Percentiles rank a stretch among this genome's conserved stretches.
These are phyloP conservation scores for Toxoplasma gondii DNA, from an alignment of 169 alveolate genomes.

Conservation along the genomic window DNA sequence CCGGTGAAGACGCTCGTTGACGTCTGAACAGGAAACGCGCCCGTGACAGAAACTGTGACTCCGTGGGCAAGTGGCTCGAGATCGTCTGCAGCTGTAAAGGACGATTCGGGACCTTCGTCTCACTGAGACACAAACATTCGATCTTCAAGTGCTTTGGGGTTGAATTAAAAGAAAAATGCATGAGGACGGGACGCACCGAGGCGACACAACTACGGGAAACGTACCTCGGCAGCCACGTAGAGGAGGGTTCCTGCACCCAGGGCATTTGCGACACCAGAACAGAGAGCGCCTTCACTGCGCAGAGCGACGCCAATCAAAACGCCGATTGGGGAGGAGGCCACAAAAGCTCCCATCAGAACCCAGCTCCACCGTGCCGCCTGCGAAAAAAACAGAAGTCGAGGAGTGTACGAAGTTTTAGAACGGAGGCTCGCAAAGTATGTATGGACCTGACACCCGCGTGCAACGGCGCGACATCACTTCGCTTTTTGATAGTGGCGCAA, in stretches of 20 bases:
- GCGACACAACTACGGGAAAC: background rate
- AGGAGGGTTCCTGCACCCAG: conserved; percentile 47
- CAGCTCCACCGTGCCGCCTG: background rate
- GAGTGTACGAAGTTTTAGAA: background rate
- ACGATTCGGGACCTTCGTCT: no score
- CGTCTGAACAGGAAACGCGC: background rate
- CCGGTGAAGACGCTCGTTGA: conserved; percentile 1
- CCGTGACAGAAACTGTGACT: background rate
- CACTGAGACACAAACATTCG: no score
- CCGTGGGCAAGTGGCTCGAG: no score
- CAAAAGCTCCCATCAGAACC: background rate
- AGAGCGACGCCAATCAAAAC: conserved; percentile 34
- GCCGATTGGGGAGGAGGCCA: conserved; percentile 46
- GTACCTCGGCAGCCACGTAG: conserved; percentile 33
- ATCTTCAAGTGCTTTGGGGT: no score
- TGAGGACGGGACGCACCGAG: no score
- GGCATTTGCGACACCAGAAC: conserved; percentile 42
- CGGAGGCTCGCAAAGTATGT: background rate
- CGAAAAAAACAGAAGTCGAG: background rate
- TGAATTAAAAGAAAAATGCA: no score
- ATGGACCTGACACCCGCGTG: no score
- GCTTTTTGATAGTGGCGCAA: no score
- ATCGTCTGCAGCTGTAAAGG: no score
- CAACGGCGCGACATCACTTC: no score
- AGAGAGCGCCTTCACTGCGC: background rate